Conservation (phyloP, 2,329 filamentous ascomycete genomes). For the Epichloe uncinata region DNA sequence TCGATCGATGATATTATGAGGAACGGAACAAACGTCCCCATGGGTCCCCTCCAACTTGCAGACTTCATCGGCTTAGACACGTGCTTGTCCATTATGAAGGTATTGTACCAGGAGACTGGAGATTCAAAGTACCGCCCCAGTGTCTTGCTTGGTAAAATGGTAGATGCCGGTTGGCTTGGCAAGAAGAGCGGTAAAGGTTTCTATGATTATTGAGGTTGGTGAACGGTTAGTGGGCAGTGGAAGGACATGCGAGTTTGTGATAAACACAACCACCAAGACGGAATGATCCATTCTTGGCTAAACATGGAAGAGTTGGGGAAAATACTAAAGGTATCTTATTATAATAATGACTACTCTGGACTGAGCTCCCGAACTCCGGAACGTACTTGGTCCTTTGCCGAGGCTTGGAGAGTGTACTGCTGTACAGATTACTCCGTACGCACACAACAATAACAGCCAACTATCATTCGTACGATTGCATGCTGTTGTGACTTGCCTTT, state of each 20-base stretch:
- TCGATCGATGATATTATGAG: conserved; percentile 98
- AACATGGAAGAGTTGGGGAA: neutral
- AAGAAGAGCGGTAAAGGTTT: conserved; percentile 97
- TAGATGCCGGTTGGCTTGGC: conserved; percentile 92
- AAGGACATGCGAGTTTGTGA: neutral
- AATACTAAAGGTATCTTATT: neutral
- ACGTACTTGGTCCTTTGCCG: neutral
- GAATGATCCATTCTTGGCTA: neutral
- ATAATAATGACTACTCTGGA: no score
- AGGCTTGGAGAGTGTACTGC: neutral
- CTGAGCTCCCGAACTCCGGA: neutral
- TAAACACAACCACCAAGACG: neutral
- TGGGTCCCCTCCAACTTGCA: conserved; percentile 86
- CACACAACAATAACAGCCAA: neutral
- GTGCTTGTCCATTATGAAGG: conserved; percentile 93
- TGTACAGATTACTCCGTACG: neutral
- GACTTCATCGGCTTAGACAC: conserved; percentile 98
- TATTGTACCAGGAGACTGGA: conserved; percentile 78
- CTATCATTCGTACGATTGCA: neutral
- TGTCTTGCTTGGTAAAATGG: conserved; percentile 84
- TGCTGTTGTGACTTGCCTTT: neutral
- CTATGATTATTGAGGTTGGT: conserved; percentile 57
- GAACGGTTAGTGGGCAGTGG: neutral
- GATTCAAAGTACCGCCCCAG: conserved; percentile 93
- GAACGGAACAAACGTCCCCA: conserved; percentile 96